phyloP scores from a whole-genome alignment of 305 asterid genomes.

The Andrographis paniculata region DNA sequence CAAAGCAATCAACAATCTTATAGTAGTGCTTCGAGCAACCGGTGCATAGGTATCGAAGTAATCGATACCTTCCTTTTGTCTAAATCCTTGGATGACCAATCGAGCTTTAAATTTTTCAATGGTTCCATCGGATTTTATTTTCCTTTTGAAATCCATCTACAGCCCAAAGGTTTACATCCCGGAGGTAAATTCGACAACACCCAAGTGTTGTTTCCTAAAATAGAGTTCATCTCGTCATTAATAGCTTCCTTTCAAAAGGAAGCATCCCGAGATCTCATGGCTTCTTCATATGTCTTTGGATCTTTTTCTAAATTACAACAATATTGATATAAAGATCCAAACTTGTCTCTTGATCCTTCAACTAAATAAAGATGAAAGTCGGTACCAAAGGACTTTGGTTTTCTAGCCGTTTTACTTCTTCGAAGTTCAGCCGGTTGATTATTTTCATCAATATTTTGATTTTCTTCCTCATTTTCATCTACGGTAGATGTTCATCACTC shows the following conservation, averaged over 20 bases:
- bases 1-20: background rate
- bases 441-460: background rate
- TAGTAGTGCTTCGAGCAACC: slow-evolving; percentile 1
- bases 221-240: slow-evolving; percentile 11
- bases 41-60: slow-evolving; percentile 16
- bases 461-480: background rate
- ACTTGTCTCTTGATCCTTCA: background rate
- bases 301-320: background rate
- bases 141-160: slow-evolving; percentile 10
- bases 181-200: slow-evolving; percentile 4
- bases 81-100: slow-evolving; percentile 6
- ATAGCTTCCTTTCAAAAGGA: slow-evolving; percentile 14
- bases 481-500: no score
- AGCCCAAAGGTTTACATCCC: slow-evolving; percentile 1
- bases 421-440: background rate
- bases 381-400: background rate
- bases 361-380: background rate
- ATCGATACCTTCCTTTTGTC: background rate
- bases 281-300: slow-evolving; percentile 4
- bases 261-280: slow-evolving; percentile 13
- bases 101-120: slow-evolving; percentile 7
- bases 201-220: background rate
- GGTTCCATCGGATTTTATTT: slow-evolving; percentile 11
- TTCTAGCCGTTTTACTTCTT: background rate
- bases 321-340: background rate